These are phyloP conservation scores for Plasmodium vinckei DNA, from an alignment of 169 alveolate species.

Conservation along the genomic window DNA sequence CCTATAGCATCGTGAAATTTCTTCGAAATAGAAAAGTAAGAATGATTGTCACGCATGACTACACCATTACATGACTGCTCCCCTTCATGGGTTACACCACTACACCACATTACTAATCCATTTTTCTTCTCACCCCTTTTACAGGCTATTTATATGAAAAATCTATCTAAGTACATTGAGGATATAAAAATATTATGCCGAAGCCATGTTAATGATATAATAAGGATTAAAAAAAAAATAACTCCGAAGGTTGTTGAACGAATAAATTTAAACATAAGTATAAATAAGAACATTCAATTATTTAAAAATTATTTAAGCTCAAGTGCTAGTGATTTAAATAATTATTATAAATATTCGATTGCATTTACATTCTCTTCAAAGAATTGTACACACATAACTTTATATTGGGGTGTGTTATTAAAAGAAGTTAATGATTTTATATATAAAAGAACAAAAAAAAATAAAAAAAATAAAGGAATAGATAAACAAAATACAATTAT, in stretches of 20 bases:
- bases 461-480: not conserved
- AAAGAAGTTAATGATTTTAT: conserved; percentile 44
- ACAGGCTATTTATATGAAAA: conserved; percentile 60
- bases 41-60: not conserved
- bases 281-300: conserved; percentile 27
- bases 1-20: conserved; percentile 39
- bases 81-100: too few species aligned
- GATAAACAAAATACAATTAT: conserved; percentile 41
- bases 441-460: conserved; percentile 5
- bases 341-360: conserved; percentile 16
- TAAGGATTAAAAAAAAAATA: conserved; percentile 48
- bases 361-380: conserved; percentile 40
- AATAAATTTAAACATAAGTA: conserved; percentile 31
- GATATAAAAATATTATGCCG: conserved; percentile 48
- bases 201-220: conserved; percentile 60
- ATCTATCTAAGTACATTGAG: conserved; percentile 27
- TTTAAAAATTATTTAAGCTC: conserved; percentile 40
- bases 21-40: conserved; percentile 47
- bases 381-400: conserved; percentile 4
- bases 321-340: conserved; percentile 22
- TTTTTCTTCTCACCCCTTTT: not conserved
- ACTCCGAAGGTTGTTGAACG: conserved; percentile 35
- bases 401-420: conserved; percentile 41
- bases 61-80: not conserved
- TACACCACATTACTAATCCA: not conserved